Evolutionary conservation across 2,329 filamentous ascomycete species (phyloP), one percentile per base, ranked within the genome.

Genomic region (Sclerotinia borealis): DNA sequence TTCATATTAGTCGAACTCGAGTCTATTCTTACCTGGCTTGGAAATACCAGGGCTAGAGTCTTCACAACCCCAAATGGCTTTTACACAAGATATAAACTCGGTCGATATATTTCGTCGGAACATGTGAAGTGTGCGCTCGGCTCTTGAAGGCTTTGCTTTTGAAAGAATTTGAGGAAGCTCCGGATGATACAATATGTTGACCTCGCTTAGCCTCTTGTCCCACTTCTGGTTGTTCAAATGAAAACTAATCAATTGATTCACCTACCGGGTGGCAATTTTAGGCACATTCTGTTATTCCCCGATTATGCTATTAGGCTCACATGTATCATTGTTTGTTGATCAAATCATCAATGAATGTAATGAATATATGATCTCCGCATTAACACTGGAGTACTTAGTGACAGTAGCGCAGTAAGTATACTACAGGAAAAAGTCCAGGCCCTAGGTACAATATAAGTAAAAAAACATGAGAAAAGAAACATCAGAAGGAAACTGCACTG

Each of bases 231-330:
- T 27, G 31, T 56, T 47, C 19, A 31, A 50, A 45, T 7, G 7
- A 17, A 19, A 49, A 27, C 50, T 36, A 39, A 63, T 43, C 45
- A 61, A 58, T 48, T 25, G 17, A 27, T 4, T 45, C 58, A 43
- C 17, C 36, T 45, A 7, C 15, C 17, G 73, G 71, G 68, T 73
- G 1, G 70, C 83, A 83, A 63, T 88, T 51, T 88, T n/a, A n/a
- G n/a, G n/a, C n/a, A n/a, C n/a, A n/a, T n/a, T n/a, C n/a, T n/a
- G n/a, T n/a, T n/a, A n/a, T n/a, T n/a, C n/a, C n/a, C n/a, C n/a
- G n/a, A n/a, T n/a, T n/a, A n/a, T n/a, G n/a, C n/a, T n/a, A n/a
- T n/a, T n/a, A n/a, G n/a, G n/a, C n/a, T n/a, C n/a, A n/a, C n/a
- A n/a, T n/a, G n/a, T n/a, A 27, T 15, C 4, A 3, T 2, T 22